Evolutionary conservation across 148 eudicot species (phyloP), one percentile per base, ranked within the genome.

Genomic region (Camellia sinensis): DNA sequence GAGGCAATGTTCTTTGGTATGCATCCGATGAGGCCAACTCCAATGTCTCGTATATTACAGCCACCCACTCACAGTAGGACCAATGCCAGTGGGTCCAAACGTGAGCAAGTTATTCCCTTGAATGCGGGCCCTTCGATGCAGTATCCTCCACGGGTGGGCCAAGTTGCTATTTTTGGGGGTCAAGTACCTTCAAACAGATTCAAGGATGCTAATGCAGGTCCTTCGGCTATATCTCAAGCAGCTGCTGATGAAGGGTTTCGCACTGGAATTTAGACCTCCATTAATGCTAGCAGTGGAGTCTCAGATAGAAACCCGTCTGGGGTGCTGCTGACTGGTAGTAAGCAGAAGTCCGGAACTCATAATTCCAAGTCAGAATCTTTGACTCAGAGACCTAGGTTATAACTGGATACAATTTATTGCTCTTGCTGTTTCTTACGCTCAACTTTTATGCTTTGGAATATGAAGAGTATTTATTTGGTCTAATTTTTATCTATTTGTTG

Each of bases 191-290:
- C 83, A 50, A 90, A 82, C 80, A 90, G 87, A 84, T 86, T 80
- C 76, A 85, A 83, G 82, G 95, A 91, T 67, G 68, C 83, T 15
- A 88, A 80, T 73, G 71, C 82, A 69, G 86, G 88, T 61, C 89
- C 93, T 69, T 86, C 92, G 15, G 79, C 87, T 22, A 67, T 87
- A 66, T 89, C 92, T 79, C 90, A 90, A 78, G 76, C 85, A 45
- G 91, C 92, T 83, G 92, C 95, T 73, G 97, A 93, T 82, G 97
- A 93, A 87, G 95, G 97, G 40, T 90, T 93, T 54, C 86, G 95
- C 65, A 93, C 97, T 56, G 93, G 95, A 68, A 91, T 91, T 48
- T n/a, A n/a, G n/a, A n/a, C n/a, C n/a, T 80, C 95, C 21, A 61
- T 89, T 63, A 85, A 83, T 83, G 86, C 82, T 66, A 75, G 79